phyloP scores from a whole-genome alignment of 148 eudicot species.

The Fagopyrum homotropicum region DNA sequence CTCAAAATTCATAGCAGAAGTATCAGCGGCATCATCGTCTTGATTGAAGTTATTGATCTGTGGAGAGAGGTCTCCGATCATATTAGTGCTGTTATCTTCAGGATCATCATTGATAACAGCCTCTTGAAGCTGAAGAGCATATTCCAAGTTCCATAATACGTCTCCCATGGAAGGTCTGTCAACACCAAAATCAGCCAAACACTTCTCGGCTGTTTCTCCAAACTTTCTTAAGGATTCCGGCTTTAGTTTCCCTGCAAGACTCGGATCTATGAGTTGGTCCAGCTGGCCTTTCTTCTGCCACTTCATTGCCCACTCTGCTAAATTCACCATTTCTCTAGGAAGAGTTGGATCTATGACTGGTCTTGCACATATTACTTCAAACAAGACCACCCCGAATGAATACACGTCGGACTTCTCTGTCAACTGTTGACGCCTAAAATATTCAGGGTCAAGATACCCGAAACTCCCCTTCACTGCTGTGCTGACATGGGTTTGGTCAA shows the following conservation, averaged over 20 bases:
- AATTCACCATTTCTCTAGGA: conserved; percentile 15
- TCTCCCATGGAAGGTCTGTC: conserved; percentile 20
- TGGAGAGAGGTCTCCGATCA: conserved; percentile 19
- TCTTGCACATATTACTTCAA: conserved; percentile 17
- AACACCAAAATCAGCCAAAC: conserved; percentile 18
- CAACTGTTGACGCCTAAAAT: conserved; percentile 16
- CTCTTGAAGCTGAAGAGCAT: conserved; percentile 17
- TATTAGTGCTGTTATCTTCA: conserved; percentile 14
- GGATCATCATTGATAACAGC: conserved; percentile 13
- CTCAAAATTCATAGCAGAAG: conserved; percentile 2
- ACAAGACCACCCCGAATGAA: conserved; percentile 18
- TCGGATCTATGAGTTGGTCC: conserved; percentile 16
- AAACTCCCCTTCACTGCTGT: conserved; percentile 18
- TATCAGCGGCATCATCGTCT: neutral
- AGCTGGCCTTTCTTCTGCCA: conserved; percentile 18
- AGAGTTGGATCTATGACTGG: conserved; percentile 18
- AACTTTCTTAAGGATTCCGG: conserved; percentile 16
- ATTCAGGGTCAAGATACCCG: conserved; percentile 17
- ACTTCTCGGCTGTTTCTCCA: conserved; percentile 18
- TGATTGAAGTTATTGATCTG: conserved; percentile 14
- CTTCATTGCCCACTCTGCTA: conserved; percentile 16
- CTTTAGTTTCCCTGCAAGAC: conserved; percentile 15
- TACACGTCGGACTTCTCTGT: conserved; percentile 17
- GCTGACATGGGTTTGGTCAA: conserved; percentile 18
- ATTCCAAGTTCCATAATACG: conserved; percentile 19